phyloP scores from a whole-genome alignment of 2,329 filamentous ascomycete genomes.

The Aspergillus pseudoterreus region DNA sequence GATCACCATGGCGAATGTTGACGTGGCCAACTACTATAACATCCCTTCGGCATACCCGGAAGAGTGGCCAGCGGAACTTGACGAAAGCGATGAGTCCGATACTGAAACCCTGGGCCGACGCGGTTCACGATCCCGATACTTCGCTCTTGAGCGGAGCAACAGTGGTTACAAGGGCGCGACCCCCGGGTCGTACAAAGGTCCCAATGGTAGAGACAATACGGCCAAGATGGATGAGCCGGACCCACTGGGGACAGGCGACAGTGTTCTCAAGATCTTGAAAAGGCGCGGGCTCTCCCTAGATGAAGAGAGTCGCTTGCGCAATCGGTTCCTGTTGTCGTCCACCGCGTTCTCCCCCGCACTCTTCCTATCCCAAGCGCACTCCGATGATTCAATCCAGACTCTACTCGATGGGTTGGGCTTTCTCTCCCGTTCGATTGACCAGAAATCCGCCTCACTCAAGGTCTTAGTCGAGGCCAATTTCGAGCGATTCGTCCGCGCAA shows the following conservation, averaged over 20 bases:
- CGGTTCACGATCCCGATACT: conserved; percentile 66
- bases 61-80: conserved; percentile 82
- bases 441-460: conserved; percentile 95
- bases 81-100: conserved; percentile 66
- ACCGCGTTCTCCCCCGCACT: conserved; percentile 90
- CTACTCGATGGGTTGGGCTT: conserved; percentile 79
- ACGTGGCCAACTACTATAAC: conserved; percentile 88
- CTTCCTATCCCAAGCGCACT: conserved; percentile 89
- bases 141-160: conserved; percentile 73
- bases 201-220: conserved; percentile 67
- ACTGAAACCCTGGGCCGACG: conserved; percentile 42
- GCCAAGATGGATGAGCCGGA: conserved; percentile 91
- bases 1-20: conserved; percentile 62
- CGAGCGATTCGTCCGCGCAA: conserved; percentile 94
- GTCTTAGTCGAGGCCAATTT: conserved; percentile 97
- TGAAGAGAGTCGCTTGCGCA: conserved; percentile 75
- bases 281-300: conserved; percentile 75
- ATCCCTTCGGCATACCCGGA: conserved; percentile 72
- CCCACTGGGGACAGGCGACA: conserved; percentile 81
- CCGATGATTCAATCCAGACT: conserved; percentile 75
- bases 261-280: conserved; percentile 76
- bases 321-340: conserved; percentile 91
- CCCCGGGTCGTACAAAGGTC: conserved; percentile 64
- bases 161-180: conserved; percentile 65
- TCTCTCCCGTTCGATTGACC: conserved; percentile 87